Evolutionary conservation across 345 rosid genomes (phyloP), one percentile per base, ranked within the genome.

Genomic region (Citrus australasica): DNA sequence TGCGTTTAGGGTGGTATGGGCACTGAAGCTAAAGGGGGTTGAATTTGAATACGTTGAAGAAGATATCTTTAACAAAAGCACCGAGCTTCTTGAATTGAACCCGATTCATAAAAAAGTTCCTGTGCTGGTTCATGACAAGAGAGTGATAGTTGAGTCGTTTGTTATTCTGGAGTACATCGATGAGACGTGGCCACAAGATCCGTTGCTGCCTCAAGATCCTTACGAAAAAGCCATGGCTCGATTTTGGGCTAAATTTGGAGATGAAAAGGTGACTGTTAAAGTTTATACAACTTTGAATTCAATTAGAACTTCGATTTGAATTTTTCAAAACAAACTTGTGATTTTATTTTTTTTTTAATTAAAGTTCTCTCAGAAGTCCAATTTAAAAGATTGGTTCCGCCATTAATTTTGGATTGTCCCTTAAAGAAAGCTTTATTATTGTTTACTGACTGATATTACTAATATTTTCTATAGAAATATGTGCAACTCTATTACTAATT

Each of bases 191-290:
- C 71, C 75, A 7, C 83, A 82, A 0, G 37, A 38, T 22, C 88
- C 87, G 4, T 55, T 87, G 33, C 69, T 82, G 62, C 87, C 87
- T 55, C 82, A 69, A 8, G 87, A 85, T 81, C 89, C 89, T 77
- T 40, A 69, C 28, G 74, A 73, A 35, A 77, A 82, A 71, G 86
- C 86, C 78, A 53, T 4, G 65, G 82, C 85, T 6, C 83, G 88
- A 22, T 85, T 85, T 35, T 88, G 87, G 90, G 82, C 86, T 37
- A 75, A 70, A 66, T 81, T 83, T 40, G 83, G 63, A 0, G 85
- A 84, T 4, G 81, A 77, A 38, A 80, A 78, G 85, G 90, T 85
- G 16, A n/a, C 21, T 25, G 4, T 35, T 33, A 46, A 46, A 46
- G 51, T 46, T 46, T 46, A 46, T 46, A 13, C 17, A 13, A 13